A percentile compares a stretch with the other conserved stretches of the same genome.
These are phyloP conservation scores for Penicillium pancosmium DNA, from an alignment of 495 filamentous ascomycete species.

Conservation along the genomic window DNA sequence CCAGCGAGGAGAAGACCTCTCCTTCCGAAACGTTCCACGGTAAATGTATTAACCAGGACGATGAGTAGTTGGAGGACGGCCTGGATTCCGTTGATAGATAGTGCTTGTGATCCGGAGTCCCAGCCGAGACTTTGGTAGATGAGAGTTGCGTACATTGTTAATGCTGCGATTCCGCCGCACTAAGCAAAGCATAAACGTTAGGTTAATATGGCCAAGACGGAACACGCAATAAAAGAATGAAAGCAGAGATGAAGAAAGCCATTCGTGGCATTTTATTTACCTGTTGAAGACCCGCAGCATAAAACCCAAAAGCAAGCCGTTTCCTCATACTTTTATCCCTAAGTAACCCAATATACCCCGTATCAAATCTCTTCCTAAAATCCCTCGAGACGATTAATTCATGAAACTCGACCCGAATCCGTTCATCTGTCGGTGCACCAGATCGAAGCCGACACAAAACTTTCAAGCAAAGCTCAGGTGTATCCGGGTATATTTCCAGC, in stretches of 20 bases:
- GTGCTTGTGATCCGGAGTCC: conserved; percentile 35
- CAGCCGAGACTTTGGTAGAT: conserved; percentile 44
- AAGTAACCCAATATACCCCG: conserved; percentile 35
- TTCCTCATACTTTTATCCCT: conserved; percentile 39
- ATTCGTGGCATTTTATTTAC: conserved; percentile 1
- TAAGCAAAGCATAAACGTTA: neutral
- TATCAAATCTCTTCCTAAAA: conserved; percentile 30
- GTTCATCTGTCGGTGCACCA: conserved; percentile 28
- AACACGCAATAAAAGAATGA: neutral
- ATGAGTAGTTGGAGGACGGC: conserved; percentile 39
- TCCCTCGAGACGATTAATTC: conserved; percentile 38
- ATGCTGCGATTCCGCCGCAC: conserved; percentile 22
- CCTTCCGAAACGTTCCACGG: conserved; percentile 40
- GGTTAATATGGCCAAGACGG: neutral
- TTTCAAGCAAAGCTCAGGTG: conserved; percentile 31
- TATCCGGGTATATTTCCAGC: conserved; percentile 40
- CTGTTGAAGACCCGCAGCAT: conserved; percentile 38
- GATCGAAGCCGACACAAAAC: conserved; percentile 33
- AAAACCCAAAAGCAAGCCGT: conserved; percentile 37
- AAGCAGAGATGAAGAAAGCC: neutral
- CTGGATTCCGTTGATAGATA: conserved; percentile 41
- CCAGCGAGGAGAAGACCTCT: conserved; percentile 34
- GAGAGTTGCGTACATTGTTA: conserved; percentile 41
- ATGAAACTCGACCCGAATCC: conserved; percentile 38
- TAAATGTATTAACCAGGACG: conserved; percentile 43